Evolutionary conservation across 1,284 basidiomycete genomes (phyloP), one percentile per base, ranked within the genome.

Genomic region (Afroboletus lepidellus): DNA sequence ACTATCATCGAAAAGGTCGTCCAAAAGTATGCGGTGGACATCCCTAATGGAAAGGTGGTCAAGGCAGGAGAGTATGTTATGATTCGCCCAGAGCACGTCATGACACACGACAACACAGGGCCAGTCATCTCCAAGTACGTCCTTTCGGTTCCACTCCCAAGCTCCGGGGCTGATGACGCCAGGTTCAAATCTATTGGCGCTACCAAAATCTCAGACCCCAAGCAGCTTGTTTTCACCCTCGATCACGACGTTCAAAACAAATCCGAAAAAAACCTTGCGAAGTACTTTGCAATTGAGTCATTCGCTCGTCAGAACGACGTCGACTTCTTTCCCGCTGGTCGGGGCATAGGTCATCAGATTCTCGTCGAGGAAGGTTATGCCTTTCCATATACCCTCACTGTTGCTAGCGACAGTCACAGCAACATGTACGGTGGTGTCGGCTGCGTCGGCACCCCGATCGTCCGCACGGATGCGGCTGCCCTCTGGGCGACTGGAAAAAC

Each of bases 401-500:
- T 98, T 38, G 96, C 96, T 5, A 94, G 91, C 62, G 96, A 99
- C 74, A 94, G 90, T 66, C 96, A 99, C 72, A 94, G 90, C 61
- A 99, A 99, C 71, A 97, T 97, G 91, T 99, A 99, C 66, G 96
- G 96, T 27, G 96, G 96, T 46, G 92, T 99, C 1, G 96, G 94
- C 3, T 97, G 95, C 64, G 84, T 99, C 7, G 96, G 96, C 8
- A 99, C 96, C 0, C 94, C 96, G 2, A 97, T 99, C 60, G 96
- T 95, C 5, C 83, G 92, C 41, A 94, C 92, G 20, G 93, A 95
- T 60, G 92, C 92, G 18, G 93, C 93, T 0, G 95, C 96, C 2
- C 85, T 99, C 18, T 99, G 96, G 96, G 94, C 97, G 3, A 99
- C 97, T 0, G 94, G 96, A 38, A 94, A 94, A 72, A 99, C 97